phyloP scores from a whole-genome alignment of 1,284 basidiomycete genomes.

The Gomphus bonarii region DNA sequence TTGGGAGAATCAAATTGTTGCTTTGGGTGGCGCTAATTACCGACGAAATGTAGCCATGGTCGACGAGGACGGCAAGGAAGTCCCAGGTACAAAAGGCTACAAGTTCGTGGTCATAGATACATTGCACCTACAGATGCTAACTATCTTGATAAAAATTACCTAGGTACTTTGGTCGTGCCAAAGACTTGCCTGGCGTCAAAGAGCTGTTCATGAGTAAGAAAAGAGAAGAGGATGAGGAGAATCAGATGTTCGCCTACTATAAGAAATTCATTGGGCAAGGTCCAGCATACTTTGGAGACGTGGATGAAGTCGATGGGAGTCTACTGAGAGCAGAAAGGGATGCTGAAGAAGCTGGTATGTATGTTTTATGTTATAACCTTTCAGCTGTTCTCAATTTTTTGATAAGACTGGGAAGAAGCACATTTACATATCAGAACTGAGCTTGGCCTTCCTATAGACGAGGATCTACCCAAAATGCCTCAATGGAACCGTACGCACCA shows the following conservation, averaged over 20 bases:
- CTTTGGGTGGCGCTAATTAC: slow-evolving; percentile 94
- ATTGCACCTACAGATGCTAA: background rate
- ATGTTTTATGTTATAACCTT: slow-evolving; percentile 5
- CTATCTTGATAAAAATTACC: background rate
- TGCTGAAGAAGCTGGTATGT: slow-evolving; percentile 67
- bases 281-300: slow-evolving; percentile 85
- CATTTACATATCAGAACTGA: slow-evolving; percentile 44
- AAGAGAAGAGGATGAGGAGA: slow-evolving; percentile 79
- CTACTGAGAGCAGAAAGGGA: slow-evolving; percentile 65
- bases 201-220: slow-evolving; percentile 86
- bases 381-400: background rate
- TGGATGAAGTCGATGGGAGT: slow-evolving; percentile 71
- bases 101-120: slow-evolving; percentile 51
- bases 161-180: slow-evolving; percentile 95
- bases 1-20: slow-evolving; percentile 97
- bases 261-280: slow-evolving; percentile 87
- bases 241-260: slow-evolving; percentile 66
- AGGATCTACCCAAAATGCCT: slow-evolving; percentile 42
- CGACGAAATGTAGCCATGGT: slow-evolving; percentile 83
- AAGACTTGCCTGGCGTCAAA: slow-evolving; percentile 90
- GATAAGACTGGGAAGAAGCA: slow-evolving; percentile 63
- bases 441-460: slow-evolving; percentile 43
- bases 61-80: slow-evolving; percentile 90
- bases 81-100: slow-evolving; percentile 96
- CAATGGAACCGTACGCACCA: slow-evolving; percentile 23